phyloP scores from a whole-genome alignment of 2,329 filamentous ascomycete genomes.

The Thermochaetoides dissita region DNA sequence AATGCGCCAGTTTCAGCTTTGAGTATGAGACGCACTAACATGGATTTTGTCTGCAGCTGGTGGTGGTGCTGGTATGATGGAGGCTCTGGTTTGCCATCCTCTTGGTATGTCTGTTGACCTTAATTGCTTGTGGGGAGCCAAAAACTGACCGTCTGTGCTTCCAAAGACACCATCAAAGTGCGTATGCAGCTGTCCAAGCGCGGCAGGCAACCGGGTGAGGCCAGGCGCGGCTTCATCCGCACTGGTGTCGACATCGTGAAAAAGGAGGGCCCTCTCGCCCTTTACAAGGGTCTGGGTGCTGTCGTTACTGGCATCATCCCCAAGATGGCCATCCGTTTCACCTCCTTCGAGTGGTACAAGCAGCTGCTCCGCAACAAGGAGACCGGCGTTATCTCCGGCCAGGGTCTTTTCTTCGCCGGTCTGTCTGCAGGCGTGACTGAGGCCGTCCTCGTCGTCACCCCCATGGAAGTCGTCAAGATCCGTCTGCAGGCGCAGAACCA shows the following conservation, averaged over 20 bases:
- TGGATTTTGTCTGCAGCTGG: constrained; percentile 46
- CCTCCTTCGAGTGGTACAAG: constrained; percentile 94
- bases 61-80: constrained; percentile 98
- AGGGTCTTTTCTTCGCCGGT: constrained; percentile 58
- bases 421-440: constrained; percentile 89
- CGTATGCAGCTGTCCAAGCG: constrained; percentile 95
- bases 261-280: constrained; percentile 77
- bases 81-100: constrained; percentile 89
- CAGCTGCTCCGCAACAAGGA: constrained; percentile 56
- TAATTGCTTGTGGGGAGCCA: not conserved
- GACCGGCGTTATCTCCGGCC: constrained; percentile 54
- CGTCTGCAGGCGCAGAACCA: constrained; percentile 95
- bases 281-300: constrained; percentile 97
- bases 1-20: not conserved
- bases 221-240: constrained; percentile 72
- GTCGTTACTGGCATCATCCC: constrained; percentile 93
- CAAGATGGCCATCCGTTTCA: constrained; percentile 99
- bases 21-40: constrained; percentile 11
- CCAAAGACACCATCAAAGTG: constrained; percentile 76
- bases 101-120: constrained; percentile 45
- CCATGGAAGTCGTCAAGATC: constrained; percentile 99
- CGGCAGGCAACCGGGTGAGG: constrained; percentile 67
- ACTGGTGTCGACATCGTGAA: constrained; percentile 79
- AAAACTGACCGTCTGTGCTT: not conserved
- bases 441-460: constrained; percentile 89